These are phyloP conservation scores for Solanum infundibuliforme DNA, from an alignment of 257 asterid genomes.

Conservation along the genomic window DNA sequence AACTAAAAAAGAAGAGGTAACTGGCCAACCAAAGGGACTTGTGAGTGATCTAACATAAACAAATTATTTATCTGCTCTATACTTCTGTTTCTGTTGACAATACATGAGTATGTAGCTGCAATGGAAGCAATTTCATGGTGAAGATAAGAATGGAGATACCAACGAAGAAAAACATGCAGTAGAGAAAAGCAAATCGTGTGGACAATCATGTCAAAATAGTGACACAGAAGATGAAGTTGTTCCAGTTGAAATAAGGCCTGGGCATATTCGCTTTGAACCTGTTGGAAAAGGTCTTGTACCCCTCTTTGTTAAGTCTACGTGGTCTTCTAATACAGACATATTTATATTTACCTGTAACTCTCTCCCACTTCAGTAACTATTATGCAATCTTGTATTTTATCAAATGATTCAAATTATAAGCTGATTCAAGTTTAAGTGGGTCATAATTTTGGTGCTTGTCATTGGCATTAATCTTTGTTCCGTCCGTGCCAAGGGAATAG, in stretches of 20 bases:
- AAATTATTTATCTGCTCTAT: not conserved
- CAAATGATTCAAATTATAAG: not conserved
- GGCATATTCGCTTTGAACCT: constrained; percentile 92
- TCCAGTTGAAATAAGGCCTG: constrained; percentile 77
- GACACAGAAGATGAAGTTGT: constrained; percentile 50
- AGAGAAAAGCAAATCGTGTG: constrained; percentile 15
- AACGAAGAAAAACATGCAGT: constrained; percentile 15
- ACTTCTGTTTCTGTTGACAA: not conserved
- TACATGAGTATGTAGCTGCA: constrained; percentile 44
- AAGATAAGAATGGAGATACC: constrained; percentile 20
- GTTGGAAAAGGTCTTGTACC: constrained; percentile 49
- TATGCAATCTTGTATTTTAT: not conserved
- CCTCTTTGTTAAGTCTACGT: not conserved
- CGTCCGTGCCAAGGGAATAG: not conserved
- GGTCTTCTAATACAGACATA: not conserved
- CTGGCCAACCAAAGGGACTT: constrained; percentile 22
- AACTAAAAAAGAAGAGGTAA: constrained; percentile 26
- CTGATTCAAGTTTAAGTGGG: not conserved
- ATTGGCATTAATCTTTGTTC: not conserved
- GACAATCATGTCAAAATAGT: constrained; percentile 22
- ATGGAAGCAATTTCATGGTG: constrained; percentile 47
- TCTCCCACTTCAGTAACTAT: not conserved
- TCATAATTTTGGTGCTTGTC: not conserved
- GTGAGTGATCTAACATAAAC: constrained; percentile 23
- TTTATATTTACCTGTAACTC: not conserved